Percentiles rank a stretch among this genome's conserved stretches.
Evolutionary conservation across 495 filamentous ascomycete genomes (phyloP).

Genomic region (Penicillium angulare): DNA sequence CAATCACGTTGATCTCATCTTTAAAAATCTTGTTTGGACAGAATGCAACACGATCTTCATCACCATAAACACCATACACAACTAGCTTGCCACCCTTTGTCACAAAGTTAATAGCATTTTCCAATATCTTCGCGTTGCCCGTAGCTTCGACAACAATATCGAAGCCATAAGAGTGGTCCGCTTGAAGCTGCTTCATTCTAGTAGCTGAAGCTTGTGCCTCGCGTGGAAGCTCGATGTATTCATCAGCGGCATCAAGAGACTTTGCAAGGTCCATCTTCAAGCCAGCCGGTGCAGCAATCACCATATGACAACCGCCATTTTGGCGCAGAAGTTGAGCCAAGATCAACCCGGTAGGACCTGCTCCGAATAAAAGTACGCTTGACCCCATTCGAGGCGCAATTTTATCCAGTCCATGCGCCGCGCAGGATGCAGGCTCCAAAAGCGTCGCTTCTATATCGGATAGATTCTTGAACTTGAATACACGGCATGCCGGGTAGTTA

Average conservation of each 20-base stretch:
- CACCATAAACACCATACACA: conserved; percentile 66
- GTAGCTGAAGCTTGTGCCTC: conserved; percentile 41
- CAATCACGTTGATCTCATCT: conserved; percentile 69
- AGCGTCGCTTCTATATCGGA: conserved; percentile 70
- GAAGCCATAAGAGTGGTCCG: conserved; percentile 67
- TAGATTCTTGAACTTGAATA: conserved; percentile 70
- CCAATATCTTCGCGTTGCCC: conserved; percentile 63
- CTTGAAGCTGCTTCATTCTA: conserved; percentile 61
- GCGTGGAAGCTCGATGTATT: conserved; percentile 61
- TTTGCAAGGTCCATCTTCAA: conserved; percentile 70
- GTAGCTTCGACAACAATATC: conserved; percentile 67
- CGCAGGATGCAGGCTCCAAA: conserved; percentile 70
- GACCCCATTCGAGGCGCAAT: conserved; percentile 68
- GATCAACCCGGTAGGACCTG: conserved; percentile 64
- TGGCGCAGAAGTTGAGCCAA: conserved; percentile 61
- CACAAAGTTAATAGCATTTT: conserved; percentile 68
- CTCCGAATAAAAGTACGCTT: conserved; percentile 63
- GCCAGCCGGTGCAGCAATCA: conserved; percentile 63
- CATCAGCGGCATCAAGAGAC: conserved; percentile 63
- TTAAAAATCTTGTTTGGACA: conserved; percentile 64
- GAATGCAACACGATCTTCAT: conserved; percentile 60
- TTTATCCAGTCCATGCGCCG: conserved; percentile 69
- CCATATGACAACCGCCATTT: conserved; percentile 64
- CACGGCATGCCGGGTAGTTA: conserved; percentile 54
- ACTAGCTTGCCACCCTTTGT: conserved; percentile 67